Base-by-base conservation (phyloP, 495 filamentous ascomycete genomes). In the Talaromyces nanjingensis region DNA sequence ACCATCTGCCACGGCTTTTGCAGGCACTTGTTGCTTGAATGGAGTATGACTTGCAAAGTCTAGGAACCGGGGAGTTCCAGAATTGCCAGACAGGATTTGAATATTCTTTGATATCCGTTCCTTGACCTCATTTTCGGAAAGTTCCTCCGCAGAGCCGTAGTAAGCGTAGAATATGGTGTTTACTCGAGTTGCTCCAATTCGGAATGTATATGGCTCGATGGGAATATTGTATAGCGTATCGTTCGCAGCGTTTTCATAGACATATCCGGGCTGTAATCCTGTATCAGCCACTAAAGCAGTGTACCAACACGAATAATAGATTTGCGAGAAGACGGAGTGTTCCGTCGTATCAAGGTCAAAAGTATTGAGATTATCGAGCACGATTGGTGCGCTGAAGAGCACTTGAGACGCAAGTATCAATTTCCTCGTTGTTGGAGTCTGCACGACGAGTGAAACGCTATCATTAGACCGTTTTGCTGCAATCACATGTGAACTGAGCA, bases 161-260 rank as follows among this genome's bases (percentile, higher is more conserved):
- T 16, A 45, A 45, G 39, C 39, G 39, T 14, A 16, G 16, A 16
- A n/a, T 16, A n/a, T 45, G 2, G 8, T n/a, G 39, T n/a, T 45
- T 8, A 6, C 39, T n/a, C 39, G 39, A 45, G 39, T 45, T 6
- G 16, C 16, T 45, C 39, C 39, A 45, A 45, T n/a, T 16, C 39
- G 39, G 6, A 45, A 45, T 16, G 39, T 45, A 45, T 45, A 45
- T 4, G 39, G 39, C 14, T 45, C 39, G 12, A 45, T 45, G 5
- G 39, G 39, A n/a, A 45, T 45, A 45, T 45, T 45, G 14, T 45
- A 45, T 9, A 45, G 39, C 3, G 39, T 65, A 37, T 68, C 64
- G 55, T 61, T 65, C 25, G 42, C 54, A 11, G 68, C 59, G 52
- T 72, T 63, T 60, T 70, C 65, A 58, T 70, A 73, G 54, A 45